A percentile compares a stretch with the other conserved stretches of the same genome.
These are phyloP conservation scores for Rhinocladiella similis DNA, from an alignment of 2,329 filamentous ascomycete genomes.

Conservation along the genomic window DNA sequence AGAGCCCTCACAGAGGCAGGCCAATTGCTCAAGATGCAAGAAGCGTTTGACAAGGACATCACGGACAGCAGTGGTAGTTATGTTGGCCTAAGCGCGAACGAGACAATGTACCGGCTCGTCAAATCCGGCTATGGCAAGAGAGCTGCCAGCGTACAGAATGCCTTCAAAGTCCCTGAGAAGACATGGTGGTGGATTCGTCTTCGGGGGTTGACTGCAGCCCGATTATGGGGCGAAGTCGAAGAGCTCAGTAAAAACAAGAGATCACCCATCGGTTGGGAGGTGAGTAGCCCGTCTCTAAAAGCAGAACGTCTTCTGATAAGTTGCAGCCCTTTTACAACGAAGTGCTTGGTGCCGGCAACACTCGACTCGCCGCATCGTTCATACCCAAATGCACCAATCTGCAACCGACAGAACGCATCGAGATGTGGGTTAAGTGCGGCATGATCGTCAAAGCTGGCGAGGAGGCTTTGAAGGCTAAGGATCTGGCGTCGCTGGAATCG, in stretches of 20 bases:
- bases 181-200: slow-evolving; percentile 85
- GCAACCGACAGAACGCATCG: slow-evolving; percentile 67
- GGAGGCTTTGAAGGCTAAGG: slow-evolving; percentile 81
- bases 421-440: slow-evolving; percentile 97
- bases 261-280: slow-evolving; percentile 95
- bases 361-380: slow-evolving; percentile 78
- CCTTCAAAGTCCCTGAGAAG: slow-evolving; percentile 92
- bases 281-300: slow-evolving; percentile 46
- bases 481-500: slow-evolving; percentile 71
- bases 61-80: slow-evolving; percentile 63
- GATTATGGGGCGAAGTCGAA: slow-evolving; percentile 91
- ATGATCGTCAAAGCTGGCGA: slow-evolving; percentile 86
- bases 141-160: slow-evolving; percentile 82
- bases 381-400: slow-evolving; percentile 81
- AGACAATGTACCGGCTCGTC: slow-evolving; percentile 88
- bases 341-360: slow-evolving; percentile 83
- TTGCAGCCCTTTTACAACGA: slow-evolving; percentile 85
- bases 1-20: slow-evolving; percentile 76
- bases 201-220: slow-evolving; percentile 81
- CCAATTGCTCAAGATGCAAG: slow-evolving; percentile 80
- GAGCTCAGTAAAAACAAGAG: slow-evolving; percentile 74
- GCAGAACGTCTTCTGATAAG: slow-evolving; percentile 7
- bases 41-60: slow-evolving; percentile 81
- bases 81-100: slow-evolving; percentile 81
- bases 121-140: slow-evolving; percentile 78